Evolutionary conservation across 768 basidiomycete genomes (phyloP).

Genomic region (Tulasnella sp.): DNA sequence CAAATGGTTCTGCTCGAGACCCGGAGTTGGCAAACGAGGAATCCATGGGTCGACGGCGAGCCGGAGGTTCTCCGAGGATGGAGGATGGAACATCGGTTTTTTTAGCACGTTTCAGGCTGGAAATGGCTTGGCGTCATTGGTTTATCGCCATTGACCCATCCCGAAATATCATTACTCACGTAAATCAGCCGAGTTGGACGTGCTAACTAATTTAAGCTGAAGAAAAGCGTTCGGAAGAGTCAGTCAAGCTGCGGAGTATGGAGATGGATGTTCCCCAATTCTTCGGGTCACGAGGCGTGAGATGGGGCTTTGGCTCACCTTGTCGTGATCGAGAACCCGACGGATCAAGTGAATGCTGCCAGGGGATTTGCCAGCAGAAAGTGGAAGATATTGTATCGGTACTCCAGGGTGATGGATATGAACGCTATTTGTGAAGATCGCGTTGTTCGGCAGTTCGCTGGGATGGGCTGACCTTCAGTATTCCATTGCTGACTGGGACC

Average conservation of each 20-base stretch:
- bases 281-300: slow-evolving; percentile 8
- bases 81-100: slow-evolving; percentile 9
- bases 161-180: neutral
- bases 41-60: slow-evolving; percentile 22
- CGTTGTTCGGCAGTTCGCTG: neutral
- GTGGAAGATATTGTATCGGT: neutral
- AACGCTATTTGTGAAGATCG: neutral
- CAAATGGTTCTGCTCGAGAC: neutral
- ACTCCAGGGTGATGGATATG: neutral
- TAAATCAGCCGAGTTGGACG: neutral
- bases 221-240: neutral
- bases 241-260: slow-evolving; percentile 2
- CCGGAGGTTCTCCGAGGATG: slow-evolving; percentile 27
- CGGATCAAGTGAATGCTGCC: neutral
- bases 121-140: neutral
- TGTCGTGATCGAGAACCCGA: neutral
- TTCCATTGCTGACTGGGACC: slow-evolving; percentile 7
- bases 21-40: slow-evolving; percentile 23
- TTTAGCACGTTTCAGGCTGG: neutral
- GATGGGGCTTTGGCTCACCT: neutral
- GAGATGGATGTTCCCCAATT: neutral
- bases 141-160: neutral
- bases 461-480: neutral
- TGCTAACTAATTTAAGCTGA: slow-evolving; percentile 6
- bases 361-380: neutral